Evolutionary conservation across 768 basidiomycete genomes (phyloP).

Genomic region (Leccinum sublutescens): DNA sequence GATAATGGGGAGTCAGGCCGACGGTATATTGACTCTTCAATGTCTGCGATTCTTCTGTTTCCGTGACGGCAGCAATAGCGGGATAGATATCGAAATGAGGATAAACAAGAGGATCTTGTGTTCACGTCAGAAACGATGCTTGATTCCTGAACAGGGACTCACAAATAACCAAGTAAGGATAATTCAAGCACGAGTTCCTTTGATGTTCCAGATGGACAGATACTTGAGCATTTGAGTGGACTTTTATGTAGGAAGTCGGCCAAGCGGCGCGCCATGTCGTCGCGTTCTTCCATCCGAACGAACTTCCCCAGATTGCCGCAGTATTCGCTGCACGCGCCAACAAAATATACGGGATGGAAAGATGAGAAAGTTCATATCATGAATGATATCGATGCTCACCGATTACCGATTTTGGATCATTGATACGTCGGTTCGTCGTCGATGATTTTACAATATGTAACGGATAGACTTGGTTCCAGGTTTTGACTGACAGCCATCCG

Average conservation of each 20-base stretch:
- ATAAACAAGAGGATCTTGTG: slow-evolving; percentile 40
- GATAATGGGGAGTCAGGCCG: slow-evolving; percentile 29
- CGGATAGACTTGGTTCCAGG: slow-evolving; percentile 22
- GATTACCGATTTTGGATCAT: not conserved
- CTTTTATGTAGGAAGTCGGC: slow-evolving; percentile 10
- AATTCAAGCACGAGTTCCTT: slow-evolving; percentile 11
- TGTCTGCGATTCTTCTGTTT: not conserved
- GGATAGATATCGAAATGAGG: slow-evolving; percentile 44
- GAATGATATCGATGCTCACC: slow-evolving; percentile 3
- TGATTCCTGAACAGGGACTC: slow-evolving; percentile 8
- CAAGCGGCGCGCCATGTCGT: slow-evolving; percentile 20
- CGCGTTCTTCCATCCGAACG: slow-evolving; percentile 20
- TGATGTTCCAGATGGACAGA: slow-evolving; percentile 4
- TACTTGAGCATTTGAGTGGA: not conserved
- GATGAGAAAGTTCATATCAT: not conserved
- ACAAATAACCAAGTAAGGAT: slow-evolving; percentile 31
- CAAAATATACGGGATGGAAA: slow-evolving; percentile 53
- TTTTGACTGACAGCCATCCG: slow-evolving; percentile 18
- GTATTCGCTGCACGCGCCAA: slow-evolving; percentile 41
- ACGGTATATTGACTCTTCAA: not conserved
- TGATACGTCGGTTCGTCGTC: not conserved
- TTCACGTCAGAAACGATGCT: slow-evolving; percentile 18
- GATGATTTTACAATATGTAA: slow-evolving; percentile 4
- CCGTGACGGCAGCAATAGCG: not conserved
- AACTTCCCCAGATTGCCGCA: slow-evolving; percentile 32